Evolutionary conservation across 2,329 filamentous ascomycete species (phyloP), one percentile per base, ranked within the genome.

Genomic region (Truncatella angustata): DNA sequence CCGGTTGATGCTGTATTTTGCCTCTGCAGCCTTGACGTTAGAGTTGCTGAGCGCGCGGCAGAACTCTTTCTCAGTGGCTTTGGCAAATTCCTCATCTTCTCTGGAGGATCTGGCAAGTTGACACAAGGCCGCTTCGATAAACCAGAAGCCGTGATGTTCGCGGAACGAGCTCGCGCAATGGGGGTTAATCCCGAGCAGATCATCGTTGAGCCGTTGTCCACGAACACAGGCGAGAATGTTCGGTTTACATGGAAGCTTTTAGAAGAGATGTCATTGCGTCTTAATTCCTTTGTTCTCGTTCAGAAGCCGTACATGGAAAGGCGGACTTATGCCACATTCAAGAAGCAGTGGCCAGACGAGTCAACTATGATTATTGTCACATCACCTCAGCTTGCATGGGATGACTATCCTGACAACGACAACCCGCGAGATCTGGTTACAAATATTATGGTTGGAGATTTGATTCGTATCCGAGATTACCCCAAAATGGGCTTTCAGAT

Each of bases 301-400:
- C 74, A 77, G 59, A 77, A 77, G 60, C 74, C 73, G 21, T 77
- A 77, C 53, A 77, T 77, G 74, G 73, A 76, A 60, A 61, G 74
- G 30, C 60, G 74, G 5, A 74, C 73, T 4, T 76, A 70, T 37
- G 74, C 74, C 1, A 77, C 74, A 0, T 77, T 77, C 53, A 65
- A 63, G 53, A 73, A 70, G 63, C 74, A 77, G 62, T 77, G 74
- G 74, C 73, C 73, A 0, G 69, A 68, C 16, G 50, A 57, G 16
- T 50, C 30, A 24, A 63, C 66, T 1, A 54, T 56, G 4, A 72
- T 76, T 32, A 62, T 61, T 1, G 73, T 77, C 5, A 73, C 74
- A 10, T 73, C 70, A 21, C 73, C 73, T 20, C 61, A 62, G 48
- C 52, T 75, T 30, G 54, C 52, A 2, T 76, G 73, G 60, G 59